Evolutionary conservation across 495 filamentous ascomycete genomes (phyloP).

Genomic region (Oleoguttula mirabilis): DNA sequence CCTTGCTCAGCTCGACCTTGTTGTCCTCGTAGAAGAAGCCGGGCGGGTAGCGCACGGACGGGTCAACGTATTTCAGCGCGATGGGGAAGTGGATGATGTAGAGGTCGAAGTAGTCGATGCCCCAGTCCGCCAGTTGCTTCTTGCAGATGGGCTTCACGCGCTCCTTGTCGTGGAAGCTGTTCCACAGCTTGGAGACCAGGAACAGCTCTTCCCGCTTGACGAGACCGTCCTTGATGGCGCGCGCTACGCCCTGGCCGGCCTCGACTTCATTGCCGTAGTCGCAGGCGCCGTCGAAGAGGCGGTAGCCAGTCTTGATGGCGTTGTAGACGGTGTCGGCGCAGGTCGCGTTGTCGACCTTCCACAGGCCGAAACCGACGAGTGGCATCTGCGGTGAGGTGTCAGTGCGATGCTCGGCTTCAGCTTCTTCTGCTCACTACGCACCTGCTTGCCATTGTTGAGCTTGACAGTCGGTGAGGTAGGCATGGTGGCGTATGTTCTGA

Average conservation of each 20-base stretch:
- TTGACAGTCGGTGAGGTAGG: slow-evolving; percentile 48
- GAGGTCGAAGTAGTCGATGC: slow-evolving; percentile 55
- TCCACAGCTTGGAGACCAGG: slow-evolving; percentile 89
- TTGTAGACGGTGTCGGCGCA: slow-evolving; percentile 74
- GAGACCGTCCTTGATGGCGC: slow-evolving; percentile 74
- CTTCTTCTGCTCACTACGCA: background rate
- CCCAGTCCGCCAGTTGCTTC: slow-evolving; percentile 48
- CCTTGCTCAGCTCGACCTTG: slow-evolving; percentile 47
- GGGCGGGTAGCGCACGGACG: slow-evolving; percentile 55
- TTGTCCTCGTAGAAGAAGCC: slow-evolving; percentile 55
- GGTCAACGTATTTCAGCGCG: slow-evolving; percentile 32
- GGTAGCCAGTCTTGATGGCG: slow-evolving; percentile 79
- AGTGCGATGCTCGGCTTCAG: background rate
- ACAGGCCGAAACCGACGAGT: slow-evolving; percentile 68
- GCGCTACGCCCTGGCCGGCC: slow-evolving; percentile 70
- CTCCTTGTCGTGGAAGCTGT: slow-evolving; percentile 51
- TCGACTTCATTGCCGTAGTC: slow-evolving; percentile 87
- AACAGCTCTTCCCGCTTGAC: slow-evolving; percentile 83
- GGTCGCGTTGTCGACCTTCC: slow-evolving; percentile 74
- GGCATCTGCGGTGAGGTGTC: slow-evolving; percentile 48
- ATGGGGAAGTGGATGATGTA: slow-evolving; percentile 55
- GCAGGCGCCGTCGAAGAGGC: slow-evolving; percentile 76
- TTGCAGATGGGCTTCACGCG: slow-evolving; percentile 48
- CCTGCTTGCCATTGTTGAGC: slow-evolving; percentile 62
- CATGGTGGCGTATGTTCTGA: slow-evolving; percentile 31